phyloP scores from a whole-genome alignment of 2,329 filamentous ascomycete genomes.

The Claviceps africana region DNA sequence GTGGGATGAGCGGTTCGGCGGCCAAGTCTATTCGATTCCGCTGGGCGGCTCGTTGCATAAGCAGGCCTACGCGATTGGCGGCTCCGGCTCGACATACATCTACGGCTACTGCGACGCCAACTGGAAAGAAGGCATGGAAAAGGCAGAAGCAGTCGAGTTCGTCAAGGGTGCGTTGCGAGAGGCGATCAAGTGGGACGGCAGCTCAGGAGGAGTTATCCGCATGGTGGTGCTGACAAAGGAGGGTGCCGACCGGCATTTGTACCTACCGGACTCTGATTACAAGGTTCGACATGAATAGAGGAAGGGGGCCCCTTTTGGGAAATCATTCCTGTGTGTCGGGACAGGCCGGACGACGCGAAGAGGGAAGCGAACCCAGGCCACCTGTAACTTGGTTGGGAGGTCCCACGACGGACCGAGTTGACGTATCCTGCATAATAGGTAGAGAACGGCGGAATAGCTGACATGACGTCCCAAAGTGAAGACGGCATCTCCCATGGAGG shows the following conservation, averaged over 20 bases:
- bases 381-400: background rate
- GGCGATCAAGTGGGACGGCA: constrained; percentile 99
- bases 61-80: constrained; percentile 87
- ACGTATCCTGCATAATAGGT: constrained; percentile 2
- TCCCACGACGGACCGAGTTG: background rate
- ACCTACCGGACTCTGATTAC: constrained; percentile 87
- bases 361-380: background rate
- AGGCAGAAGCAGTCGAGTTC: constrained; percentile 79
- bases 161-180: constrained; percentile 84
- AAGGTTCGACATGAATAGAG: constrained; percentile 51
- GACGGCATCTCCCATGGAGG: background rate
- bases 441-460: background rate
- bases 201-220: constrained; percentile 92
- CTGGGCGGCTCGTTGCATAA: constrained; percentile 95
- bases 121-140: constrained; percentile 91
- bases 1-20: constrained; percentile 87
- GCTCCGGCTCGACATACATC: constrained; percentile 96
- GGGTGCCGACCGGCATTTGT: constrained; percentile 85
- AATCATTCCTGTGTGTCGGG: background rate
- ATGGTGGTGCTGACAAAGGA: constrained; percentile 90
- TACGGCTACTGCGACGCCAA: constrained; percentile 97
- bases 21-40: constrained; percentile 95
- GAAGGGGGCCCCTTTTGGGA: constrained; percentile 3
- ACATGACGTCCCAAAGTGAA: background rate
- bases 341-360: background rate